Conservation (phyloP, 2,329 filamentous ascomycete genomes). For the Coniochaeta pulveracea region DNA sequence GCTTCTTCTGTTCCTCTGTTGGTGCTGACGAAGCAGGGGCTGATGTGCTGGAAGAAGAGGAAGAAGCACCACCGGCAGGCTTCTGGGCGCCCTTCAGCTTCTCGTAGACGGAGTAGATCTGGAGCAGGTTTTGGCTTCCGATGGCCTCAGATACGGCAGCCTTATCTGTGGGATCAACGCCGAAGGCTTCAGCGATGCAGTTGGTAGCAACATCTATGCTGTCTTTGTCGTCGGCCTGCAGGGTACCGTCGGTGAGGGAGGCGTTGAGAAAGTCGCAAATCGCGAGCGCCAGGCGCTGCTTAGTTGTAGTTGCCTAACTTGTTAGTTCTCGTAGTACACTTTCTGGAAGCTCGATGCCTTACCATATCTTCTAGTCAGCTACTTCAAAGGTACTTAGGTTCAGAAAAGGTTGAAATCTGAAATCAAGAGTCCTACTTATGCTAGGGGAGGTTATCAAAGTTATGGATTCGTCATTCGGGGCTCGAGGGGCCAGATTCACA, state of each 20-base stretch:
- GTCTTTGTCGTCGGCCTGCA: slow-evolving; percentile 79
- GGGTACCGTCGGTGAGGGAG: slow-evolving; percentile 78
- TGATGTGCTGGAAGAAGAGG: slow-evolving; percentile 23
- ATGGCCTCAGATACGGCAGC: slow-evolving; percentile 64
- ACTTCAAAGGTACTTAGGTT: too few relatives aligned
- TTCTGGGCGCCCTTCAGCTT: slow-evolving; percentile 59
- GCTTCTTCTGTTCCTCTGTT: slow-evolving; percentile 53
- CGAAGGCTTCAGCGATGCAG: slow-evolving; percentile 92
- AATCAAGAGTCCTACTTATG: too few relatives aligned
- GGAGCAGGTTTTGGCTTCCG: slow-evolving; percentile 75
- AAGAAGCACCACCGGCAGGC: slow-evolving; percentile 18
- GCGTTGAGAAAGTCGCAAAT: slow-evolving; percentile 90
- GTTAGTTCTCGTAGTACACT: not conserved
- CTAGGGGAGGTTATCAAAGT: too few relatives aligned
- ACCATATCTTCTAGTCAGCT: too few relatives aligned
- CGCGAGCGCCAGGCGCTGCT: slow-evolving; percentile 87
- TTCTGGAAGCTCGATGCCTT: too few relatives aligned
- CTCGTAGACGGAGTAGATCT: slow-evolving; percentile 94
- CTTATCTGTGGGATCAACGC: slow-evolving; percentile 75
- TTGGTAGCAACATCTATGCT: slow-evolving; percentile 89
- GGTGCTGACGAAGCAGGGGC: slow-evolving; percentile 25
- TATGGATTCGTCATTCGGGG: too few relatives aligned
- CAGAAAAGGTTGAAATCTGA: too few relatives aligned
- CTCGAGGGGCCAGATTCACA: slow-evolving; percentile 5
- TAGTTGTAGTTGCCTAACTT: slow-evolving; percentile 39